These are phyloP conservation scores for Zalerion maritima DNA, from an alignment of 495 filamentous ascomycete genomes.

Conservation along the genomic window DNA sequence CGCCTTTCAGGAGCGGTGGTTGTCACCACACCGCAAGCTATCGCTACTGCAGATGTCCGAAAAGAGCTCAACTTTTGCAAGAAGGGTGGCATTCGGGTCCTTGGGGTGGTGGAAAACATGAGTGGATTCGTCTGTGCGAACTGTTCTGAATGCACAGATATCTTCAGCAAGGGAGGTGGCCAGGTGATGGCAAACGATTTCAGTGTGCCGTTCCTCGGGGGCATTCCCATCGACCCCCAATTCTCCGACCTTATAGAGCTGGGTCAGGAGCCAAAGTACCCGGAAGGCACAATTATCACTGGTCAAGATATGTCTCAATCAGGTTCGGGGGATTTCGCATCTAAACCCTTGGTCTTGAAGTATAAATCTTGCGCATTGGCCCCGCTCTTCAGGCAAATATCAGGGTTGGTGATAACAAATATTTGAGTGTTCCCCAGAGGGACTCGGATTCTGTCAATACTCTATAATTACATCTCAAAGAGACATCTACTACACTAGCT, in stretches of 20 bases:
- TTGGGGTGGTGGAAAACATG: constrained; percentile 97
- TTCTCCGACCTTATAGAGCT: constrained; percentile 40
- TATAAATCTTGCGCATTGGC: constrained; percentile 66
- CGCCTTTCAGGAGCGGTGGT: constrained; percentile 71
- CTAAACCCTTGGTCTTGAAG: constrained; percentile 53
- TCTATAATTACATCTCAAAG: too few relatives aligned
- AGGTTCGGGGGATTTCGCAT: too few relatives aligned
- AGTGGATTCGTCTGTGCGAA: constrained; percentile 90
- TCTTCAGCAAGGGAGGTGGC: constrained; percentile 84
- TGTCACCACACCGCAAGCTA: constrained; percentile 91
- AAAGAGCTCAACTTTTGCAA: constrained; percentile 94
- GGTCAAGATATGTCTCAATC: constrained; percentile 29
- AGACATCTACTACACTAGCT: too few relatives aligned
- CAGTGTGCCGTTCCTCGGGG: constrained; percentile 67
- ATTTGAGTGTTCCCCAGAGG: too few relatives aligned
- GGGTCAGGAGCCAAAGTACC: constrained; percentile 34
- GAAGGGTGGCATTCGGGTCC: constrained; percentile 66
- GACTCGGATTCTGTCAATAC: too few relatives aligned
- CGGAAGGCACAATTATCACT: constrained; percentile 32
- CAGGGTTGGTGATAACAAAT: constrained; percentile 40
- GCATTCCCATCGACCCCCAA: constrained; percentile 75
- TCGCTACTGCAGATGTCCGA: constrained; percentile 81
- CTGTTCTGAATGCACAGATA: constrained; percentile 82
- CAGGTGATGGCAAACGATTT: constrained; percentile 81
- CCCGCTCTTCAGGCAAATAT: constrained; percentile 56